Conservation (phyloP, 2,329 filamentous ascomycete species). For the Alternaria infectoria region DNA sequence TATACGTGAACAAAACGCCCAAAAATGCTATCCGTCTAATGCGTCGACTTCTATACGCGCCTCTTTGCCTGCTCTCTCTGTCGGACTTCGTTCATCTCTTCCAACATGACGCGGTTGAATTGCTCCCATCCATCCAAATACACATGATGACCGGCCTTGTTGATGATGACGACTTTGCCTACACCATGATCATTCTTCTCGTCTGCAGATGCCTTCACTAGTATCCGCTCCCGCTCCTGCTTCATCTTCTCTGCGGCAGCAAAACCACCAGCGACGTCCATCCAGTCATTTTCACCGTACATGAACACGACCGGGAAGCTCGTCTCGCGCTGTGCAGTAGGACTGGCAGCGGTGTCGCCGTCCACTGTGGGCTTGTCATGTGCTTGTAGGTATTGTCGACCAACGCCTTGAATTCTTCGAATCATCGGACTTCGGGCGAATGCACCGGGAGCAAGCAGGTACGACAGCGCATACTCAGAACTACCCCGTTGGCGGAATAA, state of each 20-base stretch:
- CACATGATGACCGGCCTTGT: conserved; percentile 73
- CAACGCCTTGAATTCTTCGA: conserved; percentile 82
- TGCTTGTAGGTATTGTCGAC: conserved; percentile 66
- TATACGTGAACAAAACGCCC: not conserved
- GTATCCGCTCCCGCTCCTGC: conserved; percentile 64
- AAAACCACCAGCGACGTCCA: conserved; percentile 88
- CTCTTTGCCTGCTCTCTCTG: conserved; percentile 38
- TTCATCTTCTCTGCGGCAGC: conserved; percentile 81
- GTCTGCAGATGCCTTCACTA: conserved; percentile 68
- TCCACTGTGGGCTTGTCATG: conserved; percentile 36
- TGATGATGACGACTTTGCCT: conserved; percentile 81
- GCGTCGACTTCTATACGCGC: not conserved
- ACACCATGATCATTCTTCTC: conserved; percentile 79
- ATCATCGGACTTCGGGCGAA: conserved; percentile 89
- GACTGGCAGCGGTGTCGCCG: conserved; percentile 20
- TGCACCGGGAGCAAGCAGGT: conserved; percentile 91
- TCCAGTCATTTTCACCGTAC: conserved; percentile 99
- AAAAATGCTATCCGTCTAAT: conserved; percentile 3
- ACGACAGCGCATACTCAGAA: conserved; percentile 91
- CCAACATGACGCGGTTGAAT: conserved; percentile 69
- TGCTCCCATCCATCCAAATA: conserved; percentile 74
- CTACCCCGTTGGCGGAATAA: conserved; percentile 92
- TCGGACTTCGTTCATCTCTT: conserved; percentile 71
- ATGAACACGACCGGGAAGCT: conserved; percentile 88
- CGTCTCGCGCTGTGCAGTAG: conserved; percentile 55